Evolutionary conservation across 192 early-diverging fungal genomes (phyloP).

Genomic region (Chytriomyces sp.): DNA sequence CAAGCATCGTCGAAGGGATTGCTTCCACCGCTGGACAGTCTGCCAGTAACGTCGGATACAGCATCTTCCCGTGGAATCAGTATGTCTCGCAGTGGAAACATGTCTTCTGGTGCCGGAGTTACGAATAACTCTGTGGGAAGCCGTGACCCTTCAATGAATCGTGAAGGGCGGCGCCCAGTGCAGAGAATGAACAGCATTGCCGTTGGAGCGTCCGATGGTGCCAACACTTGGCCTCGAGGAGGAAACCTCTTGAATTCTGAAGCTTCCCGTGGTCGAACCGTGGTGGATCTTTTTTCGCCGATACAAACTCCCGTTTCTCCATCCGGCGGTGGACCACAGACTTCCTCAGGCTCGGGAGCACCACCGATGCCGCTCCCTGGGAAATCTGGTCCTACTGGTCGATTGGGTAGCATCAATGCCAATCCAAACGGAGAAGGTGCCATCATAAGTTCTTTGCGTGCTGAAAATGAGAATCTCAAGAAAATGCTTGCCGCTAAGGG

Average conservation of each 20-base stretch:
- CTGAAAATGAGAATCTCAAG: slow-evolving; percentile 24
- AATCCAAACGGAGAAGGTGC: slow-evolving; percentile 31
- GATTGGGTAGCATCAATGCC: not conserved
- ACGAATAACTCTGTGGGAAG: too few relatives aligned
- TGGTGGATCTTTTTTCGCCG: not conserved
- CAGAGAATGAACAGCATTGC: too few relatives aligned
- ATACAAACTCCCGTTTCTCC: not conserved
- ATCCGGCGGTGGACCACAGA: not conserved
- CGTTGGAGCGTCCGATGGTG: too few relatives aligned
- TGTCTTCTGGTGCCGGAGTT: too few relatives aligned
- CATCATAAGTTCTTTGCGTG: slow-evolving; percentile 48
- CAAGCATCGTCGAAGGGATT: not conserved
- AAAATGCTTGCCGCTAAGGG: not conserved
- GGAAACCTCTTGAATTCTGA: not conserved
- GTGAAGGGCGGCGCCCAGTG: too few relatives aligned
- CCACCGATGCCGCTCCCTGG: not conserved
- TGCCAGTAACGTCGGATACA: not conserved
- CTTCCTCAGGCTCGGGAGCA: not conserved
- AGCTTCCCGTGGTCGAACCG: not conserved
- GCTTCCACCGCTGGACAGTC: not conserved
- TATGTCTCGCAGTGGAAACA: too few relatives aligned
- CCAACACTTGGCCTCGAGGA: too few relatives aligned
- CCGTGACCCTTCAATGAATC: too few relatives aligned
- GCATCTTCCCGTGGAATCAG: too few relatives aligned
- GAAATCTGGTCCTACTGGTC: not conserved